Evolutionary conservation across 2,329 filamentous ascomycete genomes (phyloP).

Genomic region (Pseudogymnoascus sp.): DNA sequence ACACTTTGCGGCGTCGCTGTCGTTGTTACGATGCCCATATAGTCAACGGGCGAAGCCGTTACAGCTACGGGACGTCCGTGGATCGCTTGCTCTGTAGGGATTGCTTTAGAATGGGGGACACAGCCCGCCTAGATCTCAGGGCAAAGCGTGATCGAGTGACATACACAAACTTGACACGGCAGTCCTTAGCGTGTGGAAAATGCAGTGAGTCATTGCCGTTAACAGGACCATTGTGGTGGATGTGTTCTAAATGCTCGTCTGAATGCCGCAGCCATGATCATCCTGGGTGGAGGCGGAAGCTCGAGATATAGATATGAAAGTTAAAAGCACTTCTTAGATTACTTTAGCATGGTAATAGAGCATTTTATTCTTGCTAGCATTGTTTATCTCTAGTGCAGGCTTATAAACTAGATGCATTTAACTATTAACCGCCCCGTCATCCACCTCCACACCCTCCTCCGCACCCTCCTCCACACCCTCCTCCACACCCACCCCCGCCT

Average conservation of each 20-base stretch:
- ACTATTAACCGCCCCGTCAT: neutral
- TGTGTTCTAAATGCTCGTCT: neutral
- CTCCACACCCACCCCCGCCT: too few species aligned
- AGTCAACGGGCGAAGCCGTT: too few species aligned
- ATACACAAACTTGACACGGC: neutral
- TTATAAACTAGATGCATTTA: neutral
- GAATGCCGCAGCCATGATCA: neutral
- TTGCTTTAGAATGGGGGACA: neutral
- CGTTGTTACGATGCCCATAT: neutral
- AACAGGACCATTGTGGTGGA: neutral
- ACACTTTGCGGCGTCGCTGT: neutral
- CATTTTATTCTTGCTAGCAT: neutral
- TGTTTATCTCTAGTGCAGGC: neutral
- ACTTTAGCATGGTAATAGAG: too few species aligned
- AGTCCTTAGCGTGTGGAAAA: neutral
- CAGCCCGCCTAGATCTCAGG: neutral
- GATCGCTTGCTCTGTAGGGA: neutral
- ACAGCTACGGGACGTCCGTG: neutral
- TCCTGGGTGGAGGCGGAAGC: neutral
- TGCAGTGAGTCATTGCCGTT: neutral
- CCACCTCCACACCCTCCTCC: neutral
- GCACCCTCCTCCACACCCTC: too few species aligned
- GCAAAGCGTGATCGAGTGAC: neutral
- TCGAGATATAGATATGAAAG: neutral
- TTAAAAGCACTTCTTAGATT: neutral